These are phyloP conservation scores for Monosporascus sp. DNA, from an alignment of 2,329 filamentous ascomycete genomes.

Conservation along the genomic window DNA sequence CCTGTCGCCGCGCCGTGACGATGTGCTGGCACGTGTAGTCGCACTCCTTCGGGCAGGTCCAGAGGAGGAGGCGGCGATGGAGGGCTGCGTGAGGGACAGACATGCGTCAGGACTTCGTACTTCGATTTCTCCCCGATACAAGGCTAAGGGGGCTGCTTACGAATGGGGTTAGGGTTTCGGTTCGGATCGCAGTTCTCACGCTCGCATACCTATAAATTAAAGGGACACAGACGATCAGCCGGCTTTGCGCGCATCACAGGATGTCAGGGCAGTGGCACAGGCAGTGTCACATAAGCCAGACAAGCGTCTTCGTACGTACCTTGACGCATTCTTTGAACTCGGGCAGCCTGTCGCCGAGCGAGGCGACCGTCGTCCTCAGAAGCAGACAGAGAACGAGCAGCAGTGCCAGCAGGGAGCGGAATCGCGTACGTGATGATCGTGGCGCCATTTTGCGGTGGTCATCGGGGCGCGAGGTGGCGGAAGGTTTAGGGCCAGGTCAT, in stretches of 20 bases:
- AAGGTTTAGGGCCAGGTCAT: neutral
- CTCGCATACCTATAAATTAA: slow-evolving; percentile 61
- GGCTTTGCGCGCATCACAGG: too few relatives aligned
- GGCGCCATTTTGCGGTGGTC: slow-evolving; percentile 18
- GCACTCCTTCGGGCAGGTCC: slow-evolving; percentile 91
- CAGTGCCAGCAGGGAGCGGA: slow-evolving; percentile 6
- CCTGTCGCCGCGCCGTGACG: slow-evolving; percentile 67
- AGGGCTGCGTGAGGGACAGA: slow-evolving; percentile 52
- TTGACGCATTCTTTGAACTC: slow-evolving; percentile 84
- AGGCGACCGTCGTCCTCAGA: slow-evolving; percentile 54
- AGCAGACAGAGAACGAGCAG: slow-evolving; percentile 34
- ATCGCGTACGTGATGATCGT: slow-evolving; percentile 8
- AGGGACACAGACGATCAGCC: neutral
- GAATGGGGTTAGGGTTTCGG: slow-evolving; percentile 56
- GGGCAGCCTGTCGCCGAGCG: slow-evolving; percentile 75
- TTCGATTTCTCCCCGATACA: neutral
- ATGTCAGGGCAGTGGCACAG: neutral
- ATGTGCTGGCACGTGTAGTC: slow-evolving; percentile 98
- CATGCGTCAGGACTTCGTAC: slow-evolving; percentile 3
- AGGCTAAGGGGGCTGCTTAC: slow-evolving; percentile 46
- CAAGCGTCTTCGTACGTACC: slow-evolving; percentile 44
- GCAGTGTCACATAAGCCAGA: neutral
- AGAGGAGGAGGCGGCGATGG: slow-evolving; percentile 80
- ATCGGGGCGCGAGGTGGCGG: slow-evolving; percentile 1
- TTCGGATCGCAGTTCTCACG: slow-evolving; percentile 70